Percentiles rank a stretch among this genome's conserved stretches.
Conservation (phyloP, 257 asterid genomes). For the Echites panduratus region DNA sequence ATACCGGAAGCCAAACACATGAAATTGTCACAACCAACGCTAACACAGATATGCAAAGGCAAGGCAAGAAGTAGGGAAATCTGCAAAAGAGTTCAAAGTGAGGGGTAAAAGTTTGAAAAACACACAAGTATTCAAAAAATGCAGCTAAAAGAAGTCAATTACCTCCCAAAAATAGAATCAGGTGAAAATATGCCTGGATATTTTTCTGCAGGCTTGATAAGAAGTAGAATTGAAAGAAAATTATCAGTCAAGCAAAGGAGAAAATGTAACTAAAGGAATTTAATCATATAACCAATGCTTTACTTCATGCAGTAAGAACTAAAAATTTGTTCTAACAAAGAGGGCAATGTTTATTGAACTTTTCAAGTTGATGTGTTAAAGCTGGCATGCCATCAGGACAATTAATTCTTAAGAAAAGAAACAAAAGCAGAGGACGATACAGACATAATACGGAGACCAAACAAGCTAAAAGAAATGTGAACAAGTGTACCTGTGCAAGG, state of each 20-base stretch:
- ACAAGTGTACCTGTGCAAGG: slow-evolving; percentile 64
- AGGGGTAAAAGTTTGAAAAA: neutral
- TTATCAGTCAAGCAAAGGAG: neutral
- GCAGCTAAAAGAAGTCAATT: neutral
- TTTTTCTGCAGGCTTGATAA: slow-evolving; percentile 75
- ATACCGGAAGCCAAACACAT: slow-evolving; percentile 69
- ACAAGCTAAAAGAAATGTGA: neutral
- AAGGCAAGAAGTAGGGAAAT: slow-evolving; percentile 82
- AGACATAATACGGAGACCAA: too few species aligned
- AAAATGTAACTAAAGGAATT: neutral
- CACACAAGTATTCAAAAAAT: neutral
- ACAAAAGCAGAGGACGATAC: neutral
- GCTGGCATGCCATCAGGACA: neutral
- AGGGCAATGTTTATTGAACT: neutral
- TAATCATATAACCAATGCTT: neutral
- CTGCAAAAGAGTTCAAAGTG: slow-evolving; percentile 34
- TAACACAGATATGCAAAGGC: slow-evolving; percentile 57
- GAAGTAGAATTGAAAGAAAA: neutral
- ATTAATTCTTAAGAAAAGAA: neutral
- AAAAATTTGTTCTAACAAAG: neutral
- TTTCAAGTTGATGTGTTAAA: neutral
- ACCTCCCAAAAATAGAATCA: slow-evolving; percentile 74
- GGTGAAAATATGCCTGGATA: slow-evolving; percentile 56
- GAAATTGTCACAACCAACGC: slow-evolving; percentile 52
- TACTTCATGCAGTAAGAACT: neutral